Evolutionary conservation across 306 rosid species (phyloP).

Genomic region (Lathyrus aphaca): DNA sequence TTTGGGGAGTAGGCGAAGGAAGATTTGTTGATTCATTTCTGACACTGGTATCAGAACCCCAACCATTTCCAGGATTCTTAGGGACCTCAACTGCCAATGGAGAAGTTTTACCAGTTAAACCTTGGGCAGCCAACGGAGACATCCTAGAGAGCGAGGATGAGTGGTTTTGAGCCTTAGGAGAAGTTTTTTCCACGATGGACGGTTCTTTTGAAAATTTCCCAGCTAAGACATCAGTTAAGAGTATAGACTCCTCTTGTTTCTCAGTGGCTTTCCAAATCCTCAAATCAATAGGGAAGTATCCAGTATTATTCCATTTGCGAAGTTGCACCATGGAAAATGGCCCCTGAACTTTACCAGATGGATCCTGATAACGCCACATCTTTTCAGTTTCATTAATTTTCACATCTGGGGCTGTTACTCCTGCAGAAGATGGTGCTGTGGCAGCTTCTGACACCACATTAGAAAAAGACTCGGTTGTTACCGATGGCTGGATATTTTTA

Average conservation of each 20-base stretch:
- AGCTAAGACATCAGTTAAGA: constrained; percentile 71
- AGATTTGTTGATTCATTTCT: constrained; percentile 70
- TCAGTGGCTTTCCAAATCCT: constrained; percentile 75
- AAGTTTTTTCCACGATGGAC: constrained; percentile 42
- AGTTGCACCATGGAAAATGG: constrained; percentile 92
- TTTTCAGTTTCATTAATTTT: constrained; percentile 79
- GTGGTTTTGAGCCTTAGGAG: constrained; percentile 54
- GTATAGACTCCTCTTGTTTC: constrained; percentile 68
- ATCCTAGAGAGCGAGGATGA: constrained; percentile 53
- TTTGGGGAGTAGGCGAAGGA: constrained; percentile 96
- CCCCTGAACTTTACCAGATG: constrained; percentile 96
- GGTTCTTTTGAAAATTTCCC: constrained; percentile 72
- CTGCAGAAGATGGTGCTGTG: constrained; percentile 48
- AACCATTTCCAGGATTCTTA: constrained; percentile 58
- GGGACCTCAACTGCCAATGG: constrained; percentile 65
- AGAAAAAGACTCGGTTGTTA: constrained; percentile 48
- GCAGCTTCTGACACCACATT: constrained; percentile 49
- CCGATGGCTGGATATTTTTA: constrained; percentile 51
- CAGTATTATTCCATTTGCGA: constrained; percentile 92
- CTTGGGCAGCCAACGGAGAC: constrained; percentile 52
- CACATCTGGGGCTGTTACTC: constrained; percentile 49
- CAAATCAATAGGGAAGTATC: constrained; percentile 89
- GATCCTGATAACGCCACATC: constrained; percentile 90
- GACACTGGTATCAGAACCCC: constrained; percentile 53
- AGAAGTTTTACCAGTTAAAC: constrained; percentile 48